phyloP scores from a whole-genome alignment of 129 eudicot species.

The Flaveria bidentis region DNA sequence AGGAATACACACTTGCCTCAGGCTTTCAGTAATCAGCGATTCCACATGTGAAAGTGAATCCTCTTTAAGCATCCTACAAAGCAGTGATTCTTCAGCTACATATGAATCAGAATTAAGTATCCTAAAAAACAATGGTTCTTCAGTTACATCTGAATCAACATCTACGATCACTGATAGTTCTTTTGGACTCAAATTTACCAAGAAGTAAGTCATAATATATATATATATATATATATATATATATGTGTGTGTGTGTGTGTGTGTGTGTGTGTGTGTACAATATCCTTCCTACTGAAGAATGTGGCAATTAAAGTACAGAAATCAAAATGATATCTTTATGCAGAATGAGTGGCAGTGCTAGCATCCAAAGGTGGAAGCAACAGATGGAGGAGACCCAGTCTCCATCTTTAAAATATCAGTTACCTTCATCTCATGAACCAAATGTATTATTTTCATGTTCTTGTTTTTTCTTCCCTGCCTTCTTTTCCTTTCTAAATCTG shows the following conservation, averaged over 20 bases:
- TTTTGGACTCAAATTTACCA: conserved; percentile 5
- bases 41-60: background rate
- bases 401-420: background rate
- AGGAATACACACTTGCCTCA: conserved; percentile 16
- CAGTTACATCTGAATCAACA: conserved; percentile 1
- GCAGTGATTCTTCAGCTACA: conserved; percentile 2
- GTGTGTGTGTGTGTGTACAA: background rate
- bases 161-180: conserved; percentile 15
- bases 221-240: too few relatives aligned
- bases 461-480: background rate
- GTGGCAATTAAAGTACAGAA: background rate
- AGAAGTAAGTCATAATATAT: background rate
- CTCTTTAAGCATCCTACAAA: background rate
- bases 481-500: background rate
- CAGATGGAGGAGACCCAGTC: background rate
- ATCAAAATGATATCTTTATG: conserved; percentile 3
- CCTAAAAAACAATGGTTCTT: background rate
- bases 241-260: background rate
- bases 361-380: conserved; percentile 15
- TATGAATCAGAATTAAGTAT: background rate
- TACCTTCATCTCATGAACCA: conserved; percentile 1
- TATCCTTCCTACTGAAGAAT: background rate
- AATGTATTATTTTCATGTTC: conserved; percentile 6
- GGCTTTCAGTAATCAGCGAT: conserved; percentile 1
- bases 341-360: conserved; percentile 22